A percentile compares a stretch with the other conserved stretches of the same genome.
These are phyloP conservation scores for Thinopyrum obtusiflorum DNA, from an alignment of 202 grass and related monocot species.

Conservation along the genomic window DNA sequence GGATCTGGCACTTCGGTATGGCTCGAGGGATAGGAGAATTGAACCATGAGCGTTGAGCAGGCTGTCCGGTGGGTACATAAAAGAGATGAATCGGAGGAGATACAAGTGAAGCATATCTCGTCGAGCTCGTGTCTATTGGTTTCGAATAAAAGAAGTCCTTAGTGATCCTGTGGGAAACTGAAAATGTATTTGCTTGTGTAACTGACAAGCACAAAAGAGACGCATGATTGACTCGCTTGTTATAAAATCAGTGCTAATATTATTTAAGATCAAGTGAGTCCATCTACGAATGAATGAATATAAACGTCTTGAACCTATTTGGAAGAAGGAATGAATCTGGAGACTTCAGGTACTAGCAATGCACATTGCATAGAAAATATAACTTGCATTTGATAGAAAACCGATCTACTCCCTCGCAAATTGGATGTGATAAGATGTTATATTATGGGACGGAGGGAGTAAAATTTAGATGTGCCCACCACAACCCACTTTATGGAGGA, in stretches of 20 bases:
- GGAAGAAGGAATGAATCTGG: neutral
- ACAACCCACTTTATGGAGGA: no score
- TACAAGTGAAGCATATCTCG: neutral
- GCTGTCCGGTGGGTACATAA: conserved; percentile 14
- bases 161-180: neutral
- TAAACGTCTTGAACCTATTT: neutral
- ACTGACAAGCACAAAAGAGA: neutral
- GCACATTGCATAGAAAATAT: neutral
- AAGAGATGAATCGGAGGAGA: neutral
- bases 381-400: neutral
- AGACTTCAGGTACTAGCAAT: neutral
- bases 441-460: no score
- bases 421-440: no score
- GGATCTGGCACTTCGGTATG: neutral
- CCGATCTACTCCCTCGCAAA: no score
- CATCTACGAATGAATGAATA: neutral
- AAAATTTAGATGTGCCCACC: no score
- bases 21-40: neutral
- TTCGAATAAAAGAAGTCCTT: neutral
- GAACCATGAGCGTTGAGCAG: conserved; percentile 31
- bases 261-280: no score
- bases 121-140: neutral
- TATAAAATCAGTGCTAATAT: no score
- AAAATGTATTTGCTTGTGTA: neutral
- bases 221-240: neutral